A percentile compares a stretch with the other conserved stretches of the same genome.
phyloP scores from a whole-genome alignment of 495 filamentous ascomycete species.

The Xylaria acuta region DNA sequence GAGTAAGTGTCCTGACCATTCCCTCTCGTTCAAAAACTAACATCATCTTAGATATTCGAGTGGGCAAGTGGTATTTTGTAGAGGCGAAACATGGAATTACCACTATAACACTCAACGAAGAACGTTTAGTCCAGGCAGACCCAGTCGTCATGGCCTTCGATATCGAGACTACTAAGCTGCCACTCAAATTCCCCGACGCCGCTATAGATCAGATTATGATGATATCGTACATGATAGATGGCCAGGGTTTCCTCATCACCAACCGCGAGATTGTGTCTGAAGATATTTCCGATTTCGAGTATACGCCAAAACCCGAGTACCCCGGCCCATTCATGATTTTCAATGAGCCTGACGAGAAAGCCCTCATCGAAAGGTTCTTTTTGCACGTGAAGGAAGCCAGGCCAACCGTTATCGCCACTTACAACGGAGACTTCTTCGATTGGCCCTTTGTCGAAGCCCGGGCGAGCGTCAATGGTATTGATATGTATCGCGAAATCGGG shows the following conservation, averaged over 20 bases:
- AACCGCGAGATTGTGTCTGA: constrained; percentile 98
- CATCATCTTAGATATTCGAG: constrained; percentile 75
- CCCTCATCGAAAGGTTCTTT: constrained; percentile 89
- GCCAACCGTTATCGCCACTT: constrained; percentile 96
- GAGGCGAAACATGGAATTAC: constrained; percentile 91
- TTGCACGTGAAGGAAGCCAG: constrained; percentile 92
- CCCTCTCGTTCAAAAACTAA: constrained; percentile 30
- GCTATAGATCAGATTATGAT: constrained; percentile 98
- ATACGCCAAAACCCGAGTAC: constrained; percentile 96
- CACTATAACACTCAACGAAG: constrained; percentile 82
- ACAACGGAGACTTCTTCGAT: constrained; percentile 99
- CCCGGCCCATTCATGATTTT: constrained; percentile 94
- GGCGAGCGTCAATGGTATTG: constrained; percentile 92
- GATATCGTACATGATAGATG: constrained; percentile 99
- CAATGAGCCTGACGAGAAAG: constrained; percentile 95
- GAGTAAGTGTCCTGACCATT: constrained; percentile 55
- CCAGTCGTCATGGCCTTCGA: constrained; percentile 97
- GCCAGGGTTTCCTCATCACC: constrained; percentile 96
- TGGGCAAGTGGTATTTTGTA: constrained; percentile 96
- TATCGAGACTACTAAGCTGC: constrained; percentile 97
- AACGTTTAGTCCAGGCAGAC: constrained; percentile 85
- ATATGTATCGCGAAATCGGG: constrained; percentile 98
- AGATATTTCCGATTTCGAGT: constrained; percentile 97
- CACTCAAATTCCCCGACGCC: constrained; percentile 97
- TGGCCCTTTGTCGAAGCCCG: constrained; percentile 98